A percentile compares a stretch with the other conserved stretches of the same genome.
Evolutionary conservation across 2,329 filamentous ascomycete genomes (phyloP).

Genomic region (Penicillium corylophilum): DNA sequence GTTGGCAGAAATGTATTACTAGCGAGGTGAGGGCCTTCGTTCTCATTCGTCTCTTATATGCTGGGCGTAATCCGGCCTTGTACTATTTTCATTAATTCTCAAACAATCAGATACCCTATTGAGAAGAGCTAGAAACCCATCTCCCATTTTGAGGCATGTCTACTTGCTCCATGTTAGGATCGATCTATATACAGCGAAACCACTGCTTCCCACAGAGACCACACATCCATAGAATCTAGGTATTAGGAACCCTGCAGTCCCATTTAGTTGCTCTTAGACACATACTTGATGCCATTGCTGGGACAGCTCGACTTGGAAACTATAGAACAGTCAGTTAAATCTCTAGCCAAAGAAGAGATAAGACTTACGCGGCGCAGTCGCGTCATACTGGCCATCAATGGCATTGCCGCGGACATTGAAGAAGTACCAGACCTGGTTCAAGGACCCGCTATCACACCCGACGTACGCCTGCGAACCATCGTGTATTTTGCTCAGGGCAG

Average conservation of each 20-base stretch:
- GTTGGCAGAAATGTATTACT: not conserved
- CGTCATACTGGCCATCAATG: slow-evolving; percentile 60
- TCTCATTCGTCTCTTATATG: not conserved
- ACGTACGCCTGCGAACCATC: slow-evolving; percentile 52
- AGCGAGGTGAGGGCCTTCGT: not conserved
- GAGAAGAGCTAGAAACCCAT: not conserved
- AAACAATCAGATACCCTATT: not conserved
- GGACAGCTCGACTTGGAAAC: slow-evolving; percentile 59
- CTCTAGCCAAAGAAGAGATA: not conserved
- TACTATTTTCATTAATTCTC: not conserved
- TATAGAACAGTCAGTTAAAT: slow-evolving; percentile 5
- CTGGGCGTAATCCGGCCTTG: not conserved
- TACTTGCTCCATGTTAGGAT: not conserved
- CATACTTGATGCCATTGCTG: slow-evolving; percentile 61
- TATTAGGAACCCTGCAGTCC: not conserved
- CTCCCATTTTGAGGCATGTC: not conserved
- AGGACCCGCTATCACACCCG: slow-evolving; percentile 47
- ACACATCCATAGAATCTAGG: not conserved
- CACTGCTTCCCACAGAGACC: not conserved
- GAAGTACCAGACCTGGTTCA: slow-evolving; percentile 59
- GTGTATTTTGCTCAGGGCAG: slow-evolving; percentile 49
- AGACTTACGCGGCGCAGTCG: slow-evolving; percentile 50
- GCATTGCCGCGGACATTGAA: slow-evolving; percentile 55
- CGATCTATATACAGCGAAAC: not conserved
- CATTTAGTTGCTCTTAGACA: slow-evolving; percentile 51